phyloP scores from a whole-genome alignment of 345 rosid species.

The Durio zibethinus region DNA sequence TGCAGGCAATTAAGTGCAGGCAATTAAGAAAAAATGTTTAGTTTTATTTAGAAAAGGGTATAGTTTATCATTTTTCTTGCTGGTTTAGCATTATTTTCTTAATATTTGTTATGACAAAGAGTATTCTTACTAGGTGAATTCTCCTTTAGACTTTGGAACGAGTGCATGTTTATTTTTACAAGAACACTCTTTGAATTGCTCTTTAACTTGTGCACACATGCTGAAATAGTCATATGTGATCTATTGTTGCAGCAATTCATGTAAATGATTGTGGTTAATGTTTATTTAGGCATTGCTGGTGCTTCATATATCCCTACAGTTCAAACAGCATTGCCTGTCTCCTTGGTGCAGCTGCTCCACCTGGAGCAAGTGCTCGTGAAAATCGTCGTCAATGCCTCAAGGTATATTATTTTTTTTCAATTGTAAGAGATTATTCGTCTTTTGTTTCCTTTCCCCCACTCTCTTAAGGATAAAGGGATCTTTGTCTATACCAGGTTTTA shows the following conservation, averaged over 20 bases:
- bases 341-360: slow-evolving; percentile 89
- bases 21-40: not conserved
- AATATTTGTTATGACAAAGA: not conserved
- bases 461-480: not conserved
- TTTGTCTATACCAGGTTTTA: slow-evolving; percentile 55
- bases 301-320: slow-evolving; percentile 78
- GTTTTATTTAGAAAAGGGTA: too few species aligned
- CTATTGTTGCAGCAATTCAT: not conserved
- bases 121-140: not conserved
- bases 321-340: slow-evolving; percentile 90
- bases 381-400: slow-evolving; percentile 96
- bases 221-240: not conserved
- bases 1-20: not conserved
- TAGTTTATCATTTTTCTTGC: not conserved
- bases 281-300: slow-evolving; percentile 67
- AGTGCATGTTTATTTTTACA: not conserved
- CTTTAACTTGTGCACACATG: not conserved
- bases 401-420: slow-evolving; percentile 38
- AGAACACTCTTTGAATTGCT: not conserved
- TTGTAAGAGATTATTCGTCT: not conserved
- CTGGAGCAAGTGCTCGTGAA: slow-evolving; percentile 82
- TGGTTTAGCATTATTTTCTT: not conserved
- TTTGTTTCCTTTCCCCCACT: slow-evolving; percentile 10
- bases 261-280: slow-evolving; percentile 1
- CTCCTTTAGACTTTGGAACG: not conserved